Evolutionary conservation across 768 basidiomycete species (phyloP), one percentile per base, ranked within the genome.

Genomic region (Mycena kentingensis): DNA sequence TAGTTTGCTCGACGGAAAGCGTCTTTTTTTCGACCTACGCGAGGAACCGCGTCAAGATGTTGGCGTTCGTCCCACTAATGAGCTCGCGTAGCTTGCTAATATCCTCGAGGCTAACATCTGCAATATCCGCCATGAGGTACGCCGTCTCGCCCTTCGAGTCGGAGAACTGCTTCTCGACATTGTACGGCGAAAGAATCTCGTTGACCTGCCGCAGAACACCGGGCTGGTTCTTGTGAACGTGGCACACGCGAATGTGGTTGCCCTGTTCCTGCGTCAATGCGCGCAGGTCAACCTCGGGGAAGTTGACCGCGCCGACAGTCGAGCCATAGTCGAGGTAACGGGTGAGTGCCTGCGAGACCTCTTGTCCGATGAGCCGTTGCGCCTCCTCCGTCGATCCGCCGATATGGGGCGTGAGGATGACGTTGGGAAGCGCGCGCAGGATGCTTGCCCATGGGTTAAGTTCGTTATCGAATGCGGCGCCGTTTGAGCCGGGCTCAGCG

Each of bases 301-400:
- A 98, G 77, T 98, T 98, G 78, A 98, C 97, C 3, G 93, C 87
- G 41, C 94, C 93, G 50, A 93, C 55, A 3, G 92, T 90, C 22
- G 93, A 87, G 45, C 97, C 97, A 66, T 87, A 93, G 71, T 87
- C 88, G 68, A 98, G 84, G 73, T 98, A 99, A 49, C 94, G 87
- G 21, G 81, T 77, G 36, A 99, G 75, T 3, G 94, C 85, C 28
- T 81, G 79, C 4, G 92, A 83, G 42, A 99, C 97, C 70, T 99
- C 97, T 52, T 92, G 87, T 13, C 97, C 97, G 54, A 99, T 98
- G 84, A 95, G 92, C 48, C 85, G 81, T 71, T 99, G 97, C 5
- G 97, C 97, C 69, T 99, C 97, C 69, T 99, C 97, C 16, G 97
- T 99, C 26, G 96, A 98, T 34, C 97, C 97, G 52, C 97, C 97